Evolutionary conservation across 2,329 filamentous ascomycete species (phyloP), one percentile per base, ranked within the genome.

Genomic region (Fusarium begoniae): DNA sequence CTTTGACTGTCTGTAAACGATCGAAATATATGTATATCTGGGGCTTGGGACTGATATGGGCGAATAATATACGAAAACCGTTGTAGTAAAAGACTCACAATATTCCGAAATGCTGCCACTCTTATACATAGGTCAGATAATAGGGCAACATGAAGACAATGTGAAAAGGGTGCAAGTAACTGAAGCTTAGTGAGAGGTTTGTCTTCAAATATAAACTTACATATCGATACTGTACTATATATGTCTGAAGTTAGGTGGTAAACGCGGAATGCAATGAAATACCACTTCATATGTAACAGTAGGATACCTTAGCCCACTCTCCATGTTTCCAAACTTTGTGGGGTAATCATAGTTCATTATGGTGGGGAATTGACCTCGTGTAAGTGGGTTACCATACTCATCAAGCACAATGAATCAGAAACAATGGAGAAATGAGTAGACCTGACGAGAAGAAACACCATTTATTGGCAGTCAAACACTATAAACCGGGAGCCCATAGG

Each of bases 351-450:
- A 15, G 50, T 26, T 26, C 17, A 24, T 37, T n/a, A 13, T 30
- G 54, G 75, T 74, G 65, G 75, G 57, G 66, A 70, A 72, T 24
- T 26, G 24, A 26, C 45, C 18, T n/a, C 38, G 24, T 69, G 24
- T 57, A 69, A 69, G 50, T 69, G 50, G 41, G 37, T 22, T 22
- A 15, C 51, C 14, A 37, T 30, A 15, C 11, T 28, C 24, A 18
- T 41, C 15, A n/a, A 41, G 15, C 20, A 43, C 35, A 55, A 18
- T 38, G n/a, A 26, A 38, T 37, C 14, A 9, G 13, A 38, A 38
- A 20, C 13, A 26, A 26, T 37, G 4, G 24, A 7, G 35, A n/a
- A 18, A n/a, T 18, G 24, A 30, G 37, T n/a, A 30, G 24, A 55
- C 20, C 11, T n/a, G 26, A 28, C 15, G 11, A 41, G 37, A 18